Base-by-base conservation (phyloP, 176 grass and related monocot species). In the Oryza nivara region DNA sequence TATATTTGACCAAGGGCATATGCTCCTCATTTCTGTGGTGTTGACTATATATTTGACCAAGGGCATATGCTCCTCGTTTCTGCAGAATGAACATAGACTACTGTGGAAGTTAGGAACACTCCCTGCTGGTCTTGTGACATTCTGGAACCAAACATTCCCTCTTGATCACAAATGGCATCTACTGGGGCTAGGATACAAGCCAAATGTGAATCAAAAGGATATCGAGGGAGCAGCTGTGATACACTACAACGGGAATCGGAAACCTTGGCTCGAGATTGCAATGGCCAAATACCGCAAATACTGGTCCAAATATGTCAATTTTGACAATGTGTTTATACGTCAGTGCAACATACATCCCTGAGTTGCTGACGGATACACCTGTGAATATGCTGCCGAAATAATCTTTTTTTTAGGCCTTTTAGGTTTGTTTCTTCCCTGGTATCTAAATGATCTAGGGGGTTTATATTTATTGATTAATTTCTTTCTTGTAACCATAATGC, bases 251-350 rank as follows among this genome's bases (percentile, higher is more conserved):
- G 94, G 94, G 11, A 97, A 97, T 86, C 71, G 85, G 67, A 97
- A 97, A 81, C 94, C 94, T 78, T 94, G 92, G 94, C 89, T 97
- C 30, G 94, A 97, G 70, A 92, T 97, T 80, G 89, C 87, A 56
- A 61, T 97, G 70, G 68, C 54, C 2, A 84, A 77, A 80, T 94
- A 94, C 64, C 90, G 81, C 66, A 92, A 78, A 41, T 91, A 89
- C 54, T 97, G 94, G 94, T 94, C 92, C 36, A 97, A 78, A 41
- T 87, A 94, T 70, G 80, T 94, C 65, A 72, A 89, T 86, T 88
- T 92, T n/a, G 77, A 91, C 69, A 80, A 89, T 36, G 65, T 77
- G 67, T 94, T 77, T 74, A 32, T 97, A 74, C 88, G 83, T 23
- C 83, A 92, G 32, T 97, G 90, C 90, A 91, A 89, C 78, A 89